Base-by-base conservation (phyloP, 305 asterid species). In the Fraxinus latifolia region DNA sequence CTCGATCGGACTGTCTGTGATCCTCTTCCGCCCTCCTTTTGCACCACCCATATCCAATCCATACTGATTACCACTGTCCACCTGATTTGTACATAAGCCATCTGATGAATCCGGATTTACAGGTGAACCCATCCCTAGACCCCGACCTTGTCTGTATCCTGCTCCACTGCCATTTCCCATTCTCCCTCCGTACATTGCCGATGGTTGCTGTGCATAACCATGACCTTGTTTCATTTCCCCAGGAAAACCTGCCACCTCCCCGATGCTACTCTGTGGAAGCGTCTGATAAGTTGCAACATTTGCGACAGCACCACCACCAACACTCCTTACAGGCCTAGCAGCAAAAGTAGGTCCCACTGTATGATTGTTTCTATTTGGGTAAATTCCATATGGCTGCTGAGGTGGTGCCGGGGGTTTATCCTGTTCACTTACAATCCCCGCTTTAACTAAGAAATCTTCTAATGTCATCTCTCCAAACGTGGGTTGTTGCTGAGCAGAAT, bases 401-500 rank as follows among this genome's bases (percentile, higher is more conserved):
- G 87, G 87, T 4, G 85, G 91, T 0, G 84, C 77, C 1, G 81
- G 83, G 31, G 79, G 19, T 1, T 70, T 74, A 27, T 74, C 77
- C 77, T 87, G 96, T 39, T 92, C 98, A 3, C 92, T 85, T 0
- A 90, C 97, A 0, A 94, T 88, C 74, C 98, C 99, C 0, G 98
- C 97, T 33, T 85, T 82, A 11, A 92, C 88, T 77, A 96, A 79
- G 90, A 96, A 95, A 81, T 94, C 99, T 70, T 95, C 97, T 0
- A 95, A 86, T 0, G 99, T 95, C 98, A 94, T 94, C 37, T 93
- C 97, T 25, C 97, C 96, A 5, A 93, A 89, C 0, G 95, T 94
- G 0, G 81, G 31, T 80, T 94, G 97, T 55, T 90, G 86, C 71
- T 88, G 94, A n/a, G 95, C 8, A 5, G 89, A 77, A 60, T 79